Percentiles rank a stretch among this genome's conserved stretches.
Conservation (phyloP, 192 early-diverging fungal species). For the Coemansia sp. region DNA sequence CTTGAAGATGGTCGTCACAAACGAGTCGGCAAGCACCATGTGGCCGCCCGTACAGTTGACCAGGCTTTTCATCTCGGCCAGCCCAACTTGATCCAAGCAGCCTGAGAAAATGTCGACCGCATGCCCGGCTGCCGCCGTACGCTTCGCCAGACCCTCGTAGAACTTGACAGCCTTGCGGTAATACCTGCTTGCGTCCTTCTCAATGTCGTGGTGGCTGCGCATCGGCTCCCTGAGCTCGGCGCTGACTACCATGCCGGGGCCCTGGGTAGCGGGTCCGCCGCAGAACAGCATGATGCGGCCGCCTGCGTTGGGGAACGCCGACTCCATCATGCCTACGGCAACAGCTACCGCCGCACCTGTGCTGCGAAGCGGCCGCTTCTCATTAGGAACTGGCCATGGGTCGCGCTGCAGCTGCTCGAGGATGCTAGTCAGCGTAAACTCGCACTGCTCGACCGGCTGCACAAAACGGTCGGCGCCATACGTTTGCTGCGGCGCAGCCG, state of each 20-base stretch:
- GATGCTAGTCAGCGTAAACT: conserved; percentile 93
- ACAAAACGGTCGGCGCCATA: conserved; percentile 74
- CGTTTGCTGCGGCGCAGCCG: conserved; percentile 42
- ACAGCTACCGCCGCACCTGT: conserved; percentile 95
- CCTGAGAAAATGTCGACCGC: conserved; percentile 97
- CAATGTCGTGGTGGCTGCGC: conserved; percentile 97
- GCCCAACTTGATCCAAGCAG: conserved; percentile 96
- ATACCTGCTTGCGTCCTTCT: conserved; percentile 91
- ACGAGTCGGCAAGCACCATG: conserved; percentile 96
- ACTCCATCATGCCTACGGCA: conserved; percentile 89
- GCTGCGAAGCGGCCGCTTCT: conserved; percentile 89
- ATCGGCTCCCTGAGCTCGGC: conserved; percentile 91
- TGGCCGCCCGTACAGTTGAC: conserved; percentile 86
- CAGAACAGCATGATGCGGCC: conserved; percentile 91
- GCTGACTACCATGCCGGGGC: conserved; percentile 94
- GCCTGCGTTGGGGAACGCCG: conserved; percentile 89
- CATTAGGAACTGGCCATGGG: conserved; percentile 92
- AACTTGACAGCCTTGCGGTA: conserved; percentile 95
- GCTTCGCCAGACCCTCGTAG: conserved; percentile 87
- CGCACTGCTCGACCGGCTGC: conserved; percentile 90
- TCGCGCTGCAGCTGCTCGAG: conserved; percentile 97
- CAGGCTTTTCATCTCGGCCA: conserved; percentile 95
- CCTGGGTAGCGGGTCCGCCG: conserved; percentile 92
- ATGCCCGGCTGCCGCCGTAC: conserved; percentile 85
- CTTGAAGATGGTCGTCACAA: conserved; percentile 95